Evolutionary conservation across 2,329 filamentous ascomycete genomes (phyloP).

Genomic region (Exophiala dermatitidis): DNA sequence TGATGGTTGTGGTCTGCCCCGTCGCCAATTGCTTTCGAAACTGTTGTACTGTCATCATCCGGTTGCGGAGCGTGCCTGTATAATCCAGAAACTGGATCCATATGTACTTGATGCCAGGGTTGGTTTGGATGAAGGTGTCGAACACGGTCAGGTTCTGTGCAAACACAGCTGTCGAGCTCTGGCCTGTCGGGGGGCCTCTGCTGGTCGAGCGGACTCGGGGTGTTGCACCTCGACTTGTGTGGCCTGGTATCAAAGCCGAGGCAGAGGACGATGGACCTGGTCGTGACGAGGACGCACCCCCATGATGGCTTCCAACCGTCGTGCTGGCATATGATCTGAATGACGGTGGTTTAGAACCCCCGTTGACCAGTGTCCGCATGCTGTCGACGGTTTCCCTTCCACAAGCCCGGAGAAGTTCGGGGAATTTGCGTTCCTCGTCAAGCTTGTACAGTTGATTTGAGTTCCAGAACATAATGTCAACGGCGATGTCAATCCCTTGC

Average conservation of each 20-base stretch:
- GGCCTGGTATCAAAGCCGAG: constrained; percentile 3
- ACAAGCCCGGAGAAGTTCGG: constrained; percentile 25
- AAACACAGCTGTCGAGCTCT: constrained; percentile 9
- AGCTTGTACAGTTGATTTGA: constrained; percentile 68
- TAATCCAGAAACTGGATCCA: constrained; percentile 73
- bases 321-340: constrained; percentile 21
- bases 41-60: constrained; percentile 59
- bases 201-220: constrained; percentile 7
- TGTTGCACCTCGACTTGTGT: background rate
- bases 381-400: constrained; percentile 21
- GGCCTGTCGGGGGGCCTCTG: constrained; percentile 10
- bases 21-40: constrained; percentile 44
- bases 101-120: constrained; percentile 55
- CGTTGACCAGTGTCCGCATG: constrained; percentile 25
- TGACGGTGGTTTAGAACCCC: constrained; percentile 20
- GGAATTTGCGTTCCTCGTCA: constrained; percentile 32
- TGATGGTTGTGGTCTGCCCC: constrained; percentile 52
- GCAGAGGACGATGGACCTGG: constrained; percentile 8
- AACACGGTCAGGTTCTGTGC: constrained; percentile 27
- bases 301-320: constrained; percentile 6
- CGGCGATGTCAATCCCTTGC: constrained; percentile 58
- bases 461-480: constrained; percentile 67
- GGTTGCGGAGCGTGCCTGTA: constrained; percentile 59
- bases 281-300: constrained; percentile 4
- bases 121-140: constrained; percentile 44